Evolutionary conservation across 495 filamentous ascomycete species (phyloP), one percentile per base, ranked within the genome.

Genomic region (Entonaema liquescens): DNA sequence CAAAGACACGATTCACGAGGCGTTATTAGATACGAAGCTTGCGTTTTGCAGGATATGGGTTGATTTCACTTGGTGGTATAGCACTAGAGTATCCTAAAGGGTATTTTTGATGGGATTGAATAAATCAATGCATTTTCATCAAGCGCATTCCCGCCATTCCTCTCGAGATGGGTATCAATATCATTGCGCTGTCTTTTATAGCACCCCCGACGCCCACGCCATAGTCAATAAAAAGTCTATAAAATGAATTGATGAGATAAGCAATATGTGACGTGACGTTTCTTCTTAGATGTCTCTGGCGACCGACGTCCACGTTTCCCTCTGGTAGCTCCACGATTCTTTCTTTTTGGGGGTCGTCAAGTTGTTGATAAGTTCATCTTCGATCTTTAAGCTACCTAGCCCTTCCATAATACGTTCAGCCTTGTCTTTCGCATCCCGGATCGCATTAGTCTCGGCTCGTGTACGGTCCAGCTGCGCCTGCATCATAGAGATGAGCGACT

Each of bases 401-500:
- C 86, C 87, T 62, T 88, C 87, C 61, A 98, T 79, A 12, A 90
- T 80, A n/a, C 82, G 79, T 73, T 90, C 87, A 19, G 96, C 89
- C 67, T 91, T 91, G 47, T 86, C 88, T 67, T 90, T 91, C 60
- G 90, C 88, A 74, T 85, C 86, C 58, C 87, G 83, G 67, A 97
- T 91, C 38, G 90, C 87, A 29, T 92, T 84, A 1, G 92, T 94
- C 80, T 98, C 94, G n/a, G 85, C 86, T 67, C 86, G 87, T 62
- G 88, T 90, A 66, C 81, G 84, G 67, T 91, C 88, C 35, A 97
- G 77, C 76, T 95, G 91, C 72, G 92, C 91, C 80, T 97, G 93
- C 94, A 99, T 95, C 85, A 95, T 88, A 74, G 89, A 77, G 26
- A 97, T 96, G 47, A 98, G 82, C 29, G 89, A 93, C 80, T 98